These are phyloP conservation scores for Lasiosphaeriaceae sp. DNA, from an alignment of 495 filamentous ascomycete species.

Conservation along the genomic window DNA sequence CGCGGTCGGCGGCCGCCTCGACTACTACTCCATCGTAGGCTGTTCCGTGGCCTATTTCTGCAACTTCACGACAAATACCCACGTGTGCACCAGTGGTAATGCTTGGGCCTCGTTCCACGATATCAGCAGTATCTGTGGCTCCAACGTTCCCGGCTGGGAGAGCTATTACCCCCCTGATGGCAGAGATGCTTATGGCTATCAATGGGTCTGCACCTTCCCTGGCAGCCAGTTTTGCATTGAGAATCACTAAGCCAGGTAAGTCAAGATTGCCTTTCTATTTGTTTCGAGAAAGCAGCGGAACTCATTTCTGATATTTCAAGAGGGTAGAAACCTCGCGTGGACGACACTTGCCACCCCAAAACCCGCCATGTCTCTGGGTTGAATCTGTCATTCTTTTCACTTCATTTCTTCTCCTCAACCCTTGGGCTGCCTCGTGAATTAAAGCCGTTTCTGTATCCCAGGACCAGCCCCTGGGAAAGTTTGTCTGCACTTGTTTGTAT, in stretches of 20 bases:
- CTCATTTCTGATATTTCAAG: no score
- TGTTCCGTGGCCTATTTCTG: conserved; percentile 4
- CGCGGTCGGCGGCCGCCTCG: background rate
- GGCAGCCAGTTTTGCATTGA: background rate
- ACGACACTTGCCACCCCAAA: no score
- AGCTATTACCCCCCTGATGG: background rate
- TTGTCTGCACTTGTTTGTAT: no score
- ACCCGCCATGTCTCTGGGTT: no score
- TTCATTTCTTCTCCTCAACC: no score
- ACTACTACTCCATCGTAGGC: conserved; percentile 9
- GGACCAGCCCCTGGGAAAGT: no score
- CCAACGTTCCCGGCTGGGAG: background rate
- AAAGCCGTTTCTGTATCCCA: no score
- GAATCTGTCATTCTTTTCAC: no score
- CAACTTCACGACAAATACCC: background rate
- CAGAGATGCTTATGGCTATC: background rate
- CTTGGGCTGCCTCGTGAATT: no score
- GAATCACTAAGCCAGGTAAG: background rate
- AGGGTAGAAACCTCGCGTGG: no score
- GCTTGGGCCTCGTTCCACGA: background rate
- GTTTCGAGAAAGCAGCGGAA: no score
- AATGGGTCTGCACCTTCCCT: background rate
- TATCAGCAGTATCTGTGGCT: background rate
- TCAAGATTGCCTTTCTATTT: no score
- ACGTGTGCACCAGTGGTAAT: background rate